Conservation (phyloP, 495 filamentous ascomycete genomes). For the Diplogelasinospora grovesii region DNA sequence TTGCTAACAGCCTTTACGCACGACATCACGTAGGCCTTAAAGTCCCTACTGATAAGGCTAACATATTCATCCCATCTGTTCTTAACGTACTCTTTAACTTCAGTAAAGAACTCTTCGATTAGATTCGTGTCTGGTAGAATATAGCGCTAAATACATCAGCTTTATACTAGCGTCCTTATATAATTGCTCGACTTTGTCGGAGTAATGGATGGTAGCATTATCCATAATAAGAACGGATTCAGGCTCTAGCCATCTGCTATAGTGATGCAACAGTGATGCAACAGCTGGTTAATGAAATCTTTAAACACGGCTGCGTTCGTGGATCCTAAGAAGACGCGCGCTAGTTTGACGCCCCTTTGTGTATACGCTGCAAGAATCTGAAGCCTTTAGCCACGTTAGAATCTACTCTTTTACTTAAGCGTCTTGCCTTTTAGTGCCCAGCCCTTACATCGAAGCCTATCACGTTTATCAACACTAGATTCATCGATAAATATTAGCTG, state of each 20-base stretch:
- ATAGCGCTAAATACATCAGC: slow-evolving; percentile 3
- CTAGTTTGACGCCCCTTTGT: slow-evolving; percentile 1
- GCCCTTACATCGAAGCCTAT: background rate
- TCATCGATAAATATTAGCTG: background rate
- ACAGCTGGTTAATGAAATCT: slow-evolving; percentile 5
- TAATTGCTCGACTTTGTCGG: background rate
- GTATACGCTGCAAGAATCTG: background rate
- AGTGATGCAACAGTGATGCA: slow-evolving; percentile 3
- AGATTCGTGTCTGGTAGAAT: slow-evolving; percentile 3
- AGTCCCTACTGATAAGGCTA: slow-evolving; percentile 5
- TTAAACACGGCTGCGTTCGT: slow-evolving; percentile 1
- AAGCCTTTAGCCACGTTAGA: background rate
- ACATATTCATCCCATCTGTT: slow-evolving; percentile 5
- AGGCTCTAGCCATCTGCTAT: background rate
- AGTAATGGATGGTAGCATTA: background rate
- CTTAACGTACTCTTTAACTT: slow-evolving; percentile 5
- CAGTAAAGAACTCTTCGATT: slow-evolving; percentile 4
- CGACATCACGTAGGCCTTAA: slow-evolving; percentile 4
- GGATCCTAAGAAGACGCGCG: slow-evolving; percentile 2
- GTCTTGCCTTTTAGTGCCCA: background rate
- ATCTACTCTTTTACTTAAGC: background rate
- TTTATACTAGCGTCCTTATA: background rate
- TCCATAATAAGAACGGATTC: background rate
- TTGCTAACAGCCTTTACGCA: background rate
- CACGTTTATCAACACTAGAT: background rate